Evolutionary conservation across 202 grass and related monocot species (phyloP).

Genomic region (Digitaria exilis): DNA sequence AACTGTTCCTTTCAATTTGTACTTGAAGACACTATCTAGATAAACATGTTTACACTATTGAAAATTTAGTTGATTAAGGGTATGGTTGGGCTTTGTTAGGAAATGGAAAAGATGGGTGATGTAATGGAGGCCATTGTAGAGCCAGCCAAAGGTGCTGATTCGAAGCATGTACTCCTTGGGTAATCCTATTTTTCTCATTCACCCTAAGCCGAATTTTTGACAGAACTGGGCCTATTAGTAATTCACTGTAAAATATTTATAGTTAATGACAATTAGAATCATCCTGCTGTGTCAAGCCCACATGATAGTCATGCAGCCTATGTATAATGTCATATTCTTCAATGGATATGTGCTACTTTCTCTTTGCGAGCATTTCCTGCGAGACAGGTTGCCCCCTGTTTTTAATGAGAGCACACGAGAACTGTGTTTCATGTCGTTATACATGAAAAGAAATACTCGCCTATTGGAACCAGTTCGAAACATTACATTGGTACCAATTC

Average conservation of each 20-base stretch:
- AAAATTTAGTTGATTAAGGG: slow-evolving; percentile 53
- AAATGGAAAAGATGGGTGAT: slow-evolving; percentile 98
- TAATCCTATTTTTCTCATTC: slow-evolving; percentile 21
- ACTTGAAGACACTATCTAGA: background rate
- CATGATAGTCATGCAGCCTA: background rate
- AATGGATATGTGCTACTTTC: background rate
- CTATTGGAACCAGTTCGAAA: background rate
- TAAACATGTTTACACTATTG: slow-evolving; percentile 26
- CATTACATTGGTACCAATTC: background rate
- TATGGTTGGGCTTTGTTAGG: slow-evolving; percentile 79
- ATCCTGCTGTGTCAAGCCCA: background rate
- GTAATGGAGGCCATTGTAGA: slow-evolving; percentile 54
- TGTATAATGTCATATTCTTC: background rate
- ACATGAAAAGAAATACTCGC: background rate
- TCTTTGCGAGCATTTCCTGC: background rate
- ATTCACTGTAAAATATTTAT: background rate
- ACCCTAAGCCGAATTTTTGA: background rate
- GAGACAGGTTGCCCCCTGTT: background rate
- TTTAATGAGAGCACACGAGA: background rate
- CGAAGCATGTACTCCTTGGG: slow-evolving; percentile 45
- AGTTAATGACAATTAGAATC: background rate
- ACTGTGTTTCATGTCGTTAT: background rate
- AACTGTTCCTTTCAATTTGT: background rate
- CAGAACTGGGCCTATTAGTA: background rate
- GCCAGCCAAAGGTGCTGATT: slow-evolving; percentile 63